phyloP scores from a whole-genome alignment of 1,139 yeast genomes.

The Candida sp. region DNA sequence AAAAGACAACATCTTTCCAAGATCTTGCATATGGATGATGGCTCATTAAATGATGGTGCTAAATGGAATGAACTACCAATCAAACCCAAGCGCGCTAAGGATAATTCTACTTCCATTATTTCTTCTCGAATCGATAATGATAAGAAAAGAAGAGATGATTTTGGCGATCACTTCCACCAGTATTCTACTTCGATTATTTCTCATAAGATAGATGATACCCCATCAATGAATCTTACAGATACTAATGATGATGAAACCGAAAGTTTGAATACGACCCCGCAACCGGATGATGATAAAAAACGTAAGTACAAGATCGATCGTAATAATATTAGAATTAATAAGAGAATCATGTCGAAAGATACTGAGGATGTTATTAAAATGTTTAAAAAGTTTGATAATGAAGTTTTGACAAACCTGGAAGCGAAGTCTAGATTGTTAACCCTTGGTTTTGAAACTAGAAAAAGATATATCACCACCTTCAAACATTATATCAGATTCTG shows the following conservation, averaged over 20 bases:
- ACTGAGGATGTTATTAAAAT: conserved; percentile 14
- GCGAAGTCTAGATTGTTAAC: conserved; percentile 11
- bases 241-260: conserved; percentile 2
- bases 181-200: conserved; percentile 12
- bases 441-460: conserved; percentile 15
- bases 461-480: conserved; percentile 14
- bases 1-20: not conserved
- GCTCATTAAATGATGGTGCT: not conserved
- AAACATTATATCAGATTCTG: conserved; percentile 15
- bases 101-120: not conserved
- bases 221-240: conserved; percentile 6
- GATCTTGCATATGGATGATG: not conserved
- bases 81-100: not conserved
- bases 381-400: conserved; percentile 16
- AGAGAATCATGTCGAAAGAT: conserved; percentile 15
- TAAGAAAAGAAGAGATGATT: not conserved
- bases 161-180: not conserved
- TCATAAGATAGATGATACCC: conserved; percentile 13
- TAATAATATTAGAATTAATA: conserved; percentile 14
- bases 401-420: conserved; percentile 13
- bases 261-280: conserved; percentile 2
- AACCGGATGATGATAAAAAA: conserved; percentile 4
- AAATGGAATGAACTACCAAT: not conserved
- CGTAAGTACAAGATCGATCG: conserved; percentile 13
- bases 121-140: not conserved